phyloP scores from a whole-genome alignment of 192 early-diverging fungal species.

The Umbelopsis vinacea region DNA sequence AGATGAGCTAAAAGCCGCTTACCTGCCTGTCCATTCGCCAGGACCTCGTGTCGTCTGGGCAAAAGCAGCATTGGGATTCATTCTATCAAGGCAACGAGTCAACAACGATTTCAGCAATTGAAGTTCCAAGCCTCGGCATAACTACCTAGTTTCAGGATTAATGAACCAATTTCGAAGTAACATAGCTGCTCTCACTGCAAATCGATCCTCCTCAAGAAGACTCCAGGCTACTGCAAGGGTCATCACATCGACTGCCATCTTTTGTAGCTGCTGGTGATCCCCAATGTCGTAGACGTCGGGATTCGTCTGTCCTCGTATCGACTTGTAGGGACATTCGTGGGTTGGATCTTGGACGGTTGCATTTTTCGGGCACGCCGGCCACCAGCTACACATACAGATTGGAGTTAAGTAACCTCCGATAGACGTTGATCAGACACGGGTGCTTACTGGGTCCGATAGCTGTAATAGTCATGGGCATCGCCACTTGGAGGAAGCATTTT shows the following conservation, averaged over 20 bases:
- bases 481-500: not conserved
- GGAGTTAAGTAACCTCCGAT: too few species aligned
- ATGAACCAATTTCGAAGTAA: not conserved
- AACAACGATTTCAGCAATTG: not conserved
- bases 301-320: not conserved
- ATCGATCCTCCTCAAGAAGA: not conserved
- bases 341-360: not conserved
- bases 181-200: not conserved
- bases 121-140: not conserved
- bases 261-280: not conserved
- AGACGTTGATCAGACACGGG: not conserved
- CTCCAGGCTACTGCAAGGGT: not conserved
- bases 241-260: not conserved
- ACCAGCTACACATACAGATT: not conserved
- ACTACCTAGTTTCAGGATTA: not conserved
- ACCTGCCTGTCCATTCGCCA: not conserved
- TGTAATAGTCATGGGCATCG: not conserved
- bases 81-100: not conserved
- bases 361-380: not conserved
- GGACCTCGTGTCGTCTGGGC: not conserved
- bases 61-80: not conserved
- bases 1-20: not conserved
- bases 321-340: not conserved
- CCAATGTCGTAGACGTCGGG: not conserved
- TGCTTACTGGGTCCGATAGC: not conserved